A percentile compares a stretch with the other conserved stretches of the same genome.
Conservation (phyloP, 371 early-diverging fungal genomes). For the Chytridiales sp. region DNA sequence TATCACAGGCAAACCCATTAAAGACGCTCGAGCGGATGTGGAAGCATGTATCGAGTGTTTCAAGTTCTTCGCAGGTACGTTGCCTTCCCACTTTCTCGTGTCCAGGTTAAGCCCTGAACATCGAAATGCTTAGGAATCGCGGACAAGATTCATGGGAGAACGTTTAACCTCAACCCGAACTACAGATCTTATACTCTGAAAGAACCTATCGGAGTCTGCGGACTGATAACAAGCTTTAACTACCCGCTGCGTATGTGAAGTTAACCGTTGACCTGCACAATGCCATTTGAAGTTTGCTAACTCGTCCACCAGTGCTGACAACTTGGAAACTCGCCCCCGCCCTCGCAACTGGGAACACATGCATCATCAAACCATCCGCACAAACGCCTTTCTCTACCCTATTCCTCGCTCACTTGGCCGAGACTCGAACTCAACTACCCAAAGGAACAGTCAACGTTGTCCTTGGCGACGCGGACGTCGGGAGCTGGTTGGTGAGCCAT, state of each 20-base stretch:
- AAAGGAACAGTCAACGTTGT: slow-evolving; percentile 76
- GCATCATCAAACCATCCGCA: slow-evolving; percentile 63
- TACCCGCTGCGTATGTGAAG: slow-evolving; percentile 61
- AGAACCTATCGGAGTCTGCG: slow-evolving; percentile 80
- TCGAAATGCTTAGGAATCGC: slow-evolving; percentile 48
- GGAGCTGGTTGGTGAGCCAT: slow-evolving; percentile 55
- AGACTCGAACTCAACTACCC: slow-evolving; percentile 48
- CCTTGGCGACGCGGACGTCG: slow-evolving; percentile 59
- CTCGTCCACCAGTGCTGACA: slow-evolving; percentile 50
- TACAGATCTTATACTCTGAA: slow-evolving; percentile 64
- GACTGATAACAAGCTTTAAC: slow-evolving; percentile 78
- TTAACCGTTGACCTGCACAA: neutral
- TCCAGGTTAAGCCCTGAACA: neutral
- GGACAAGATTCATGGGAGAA: slow-evolving; percentile 72
- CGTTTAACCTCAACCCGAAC: slow-evolving; percentile 45
- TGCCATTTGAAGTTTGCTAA: neutral
- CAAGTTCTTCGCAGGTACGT: slow-evolving; percentile 72
- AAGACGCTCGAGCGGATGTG: slow-evolving; percentile 59
- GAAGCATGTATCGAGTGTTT: slow-evolving; percentile 64
- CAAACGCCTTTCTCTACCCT: slow-evolving; percentile 63
- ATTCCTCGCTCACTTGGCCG: slow-evolving; percentile 42
- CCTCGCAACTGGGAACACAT: slow-evolving; percentile 64
- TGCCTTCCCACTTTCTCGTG: neutral
- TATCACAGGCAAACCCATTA: slow-evolving; percentile 74
- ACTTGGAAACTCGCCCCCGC: slow-evolving; percentile 88